Percentiles rank a stretch among this genome's conserved stretches.
phyloP scores from a whole-genome alignment of 2,329 filamentous ascomycete genomes.

The Phoma sp. region DNA sequence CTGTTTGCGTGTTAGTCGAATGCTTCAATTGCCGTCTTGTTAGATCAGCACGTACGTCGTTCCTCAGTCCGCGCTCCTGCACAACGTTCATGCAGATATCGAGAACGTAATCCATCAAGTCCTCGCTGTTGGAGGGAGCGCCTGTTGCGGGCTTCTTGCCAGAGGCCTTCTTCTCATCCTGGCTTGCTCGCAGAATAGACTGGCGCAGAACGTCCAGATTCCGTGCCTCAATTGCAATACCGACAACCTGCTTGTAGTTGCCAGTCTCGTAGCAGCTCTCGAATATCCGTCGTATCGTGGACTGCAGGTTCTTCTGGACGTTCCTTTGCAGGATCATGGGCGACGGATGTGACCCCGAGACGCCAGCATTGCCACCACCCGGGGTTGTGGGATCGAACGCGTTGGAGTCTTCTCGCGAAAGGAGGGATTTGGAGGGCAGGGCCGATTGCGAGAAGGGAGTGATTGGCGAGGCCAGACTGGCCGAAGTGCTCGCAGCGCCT shows the following conservation, averaged over 20 bases:
- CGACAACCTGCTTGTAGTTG: conserved; percentile 93
- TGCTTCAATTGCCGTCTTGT: background rate
- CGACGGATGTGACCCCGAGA: conserved; percentile 60
- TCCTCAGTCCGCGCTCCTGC: conserved; percentile 85
- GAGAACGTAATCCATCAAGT: conserved; percentile 94
- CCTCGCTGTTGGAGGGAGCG: conserved; percentile 72
- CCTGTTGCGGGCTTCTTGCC: conserved; percentile 63
- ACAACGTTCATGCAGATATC: conserved; percentile 98
- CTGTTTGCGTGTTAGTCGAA: conserved; percentile 48
- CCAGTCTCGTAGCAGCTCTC: conserved; percentile 85
- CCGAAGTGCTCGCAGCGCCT: conserved; percentile 70
- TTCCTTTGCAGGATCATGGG: conserved; percentile 72
- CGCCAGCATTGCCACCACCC: conserved; percentile 62
- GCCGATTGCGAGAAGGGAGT: conserved; percentile 95
- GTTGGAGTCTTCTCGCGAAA: conserved; percentile 79
- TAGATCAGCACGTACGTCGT: conserved; percentile 57
- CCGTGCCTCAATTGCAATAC: conserved; percentile 93
- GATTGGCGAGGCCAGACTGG: conserved; percentile 79
- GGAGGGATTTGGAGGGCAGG: conserved; percentile 88
- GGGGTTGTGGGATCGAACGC: conserved; percentile 62
- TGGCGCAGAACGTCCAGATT: conserved; percentile 85
- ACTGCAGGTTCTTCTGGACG: conserved; percentile 80
- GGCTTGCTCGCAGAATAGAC: conserved; percentile 86
- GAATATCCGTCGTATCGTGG: conserved; percentile 86
- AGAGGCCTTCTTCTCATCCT: conserved; percentile 78